Evolutionary conservation across 2,329 filamentous ascomycete species (phyloP), one percentile per base, ranked within the genome.

Genomic region (Dactylellina leptospora): DNA sequence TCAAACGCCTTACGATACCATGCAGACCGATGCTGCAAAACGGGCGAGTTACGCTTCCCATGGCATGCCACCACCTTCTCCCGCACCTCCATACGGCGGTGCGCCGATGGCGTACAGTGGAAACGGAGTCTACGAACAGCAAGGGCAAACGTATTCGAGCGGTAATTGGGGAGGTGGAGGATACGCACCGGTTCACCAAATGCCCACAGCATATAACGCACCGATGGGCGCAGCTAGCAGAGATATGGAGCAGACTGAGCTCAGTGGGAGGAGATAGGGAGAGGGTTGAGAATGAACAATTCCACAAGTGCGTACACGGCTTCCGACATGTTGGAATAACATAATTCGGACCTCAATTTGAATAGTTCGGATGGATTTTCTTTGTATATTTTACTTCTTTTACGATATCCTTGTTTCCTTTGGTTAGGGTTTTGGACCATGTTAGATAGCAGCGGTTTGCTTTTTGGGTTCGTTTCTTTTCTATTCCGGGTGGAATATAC

Each of bases 171-270:
- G 27, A 4, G 20, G 33, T 2, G 23, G 66, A 23, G 66, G 58
- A 11, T 72, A 72, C 30, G 33, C 68, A 18, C 68, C 59, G 3
- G 64, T 63, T 4, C 51, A 58, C 4, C 66, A 72, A 23, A 33
- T 53, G 51, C 50, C 66, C 9, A 63, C 59, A 8, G 44, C 59
- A 0, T 72, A 72, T 33, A 64, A 28, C 50, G 28, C 68, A 10
- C 59, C 68, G 8, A 40, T 64, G 27, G 68, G 56, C n/a, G 68
- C 58, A 8, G 53, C 59, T 4, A 72, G 60, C 18, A 56, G 68
- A 22, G 68, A 55, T 4, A 20, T 45, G 2, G 51, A 63, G 25
- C 36, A 40, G 2, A 71, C 27, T 25, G 45, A 72, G 18, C 13
- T 72, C 20, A 51, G 28, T 8, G 66, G 48, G 23, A 66, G 63